phyloP scores from a whole-genome alignment of 139 green algal species.

The Closterium sp. region DNA sequence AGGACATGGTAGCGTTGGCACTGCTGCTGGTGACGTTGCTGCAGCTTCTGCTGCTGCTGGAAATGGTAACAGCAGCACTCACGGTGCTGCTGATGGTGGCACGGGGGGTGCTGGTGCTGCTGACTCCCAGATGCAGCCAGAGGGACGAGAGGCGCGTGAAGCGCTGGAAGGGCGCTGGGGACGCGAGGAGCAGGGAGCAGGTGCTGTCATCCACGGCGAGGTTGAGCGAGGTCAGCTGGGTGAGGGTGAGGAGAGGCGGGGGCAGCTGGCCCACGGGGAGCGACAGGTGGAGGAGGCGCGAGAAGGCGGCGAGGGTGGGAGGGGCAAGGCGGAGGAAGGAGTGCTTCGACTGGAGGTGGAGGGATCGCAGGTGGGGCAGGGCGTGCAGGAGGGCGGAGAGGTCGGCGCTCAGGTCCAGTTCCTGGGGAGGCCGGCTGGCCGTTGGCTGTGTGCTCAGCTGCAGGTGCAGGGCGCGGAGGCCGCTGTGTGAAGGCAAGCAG shows the following conservation, averaged over 20 bases:
- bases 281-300: background rate
- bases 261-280: background rate
- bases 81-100: background rate
- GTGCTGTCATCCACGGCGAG: background rate
- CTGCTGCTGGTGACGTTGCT: background rate
- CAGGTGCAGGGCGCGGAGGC: background rate
- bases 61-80: no score
- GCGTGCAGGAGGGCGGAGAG: background rate
- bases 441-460: background rate
- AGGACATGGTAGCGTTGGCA: background rate
- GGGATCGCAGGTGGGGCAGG: background rate
- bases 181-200: background rate
- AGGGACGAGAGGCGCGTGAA: background rate
- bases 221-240: background rate
- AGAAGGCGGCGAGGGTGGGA: background rate
- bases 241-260: background rate
- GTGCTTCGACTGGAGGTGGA: background rate
- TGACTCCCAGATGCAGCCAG: background rate
- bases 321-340: background rate
- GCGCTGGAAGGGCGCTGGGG: background rate
- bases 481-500: background rate
- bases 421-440: background rate
- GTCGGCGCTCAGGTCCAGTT: background rate
- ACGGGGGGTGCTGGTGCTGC: background rate
- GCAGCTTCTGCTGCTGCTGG: no score